These are phyloP conservation scores for Volutella citrinella DNA, from an alignment of 2,329 filamentous ascomycete genomes.

Conservation along the genomic window DNA sequence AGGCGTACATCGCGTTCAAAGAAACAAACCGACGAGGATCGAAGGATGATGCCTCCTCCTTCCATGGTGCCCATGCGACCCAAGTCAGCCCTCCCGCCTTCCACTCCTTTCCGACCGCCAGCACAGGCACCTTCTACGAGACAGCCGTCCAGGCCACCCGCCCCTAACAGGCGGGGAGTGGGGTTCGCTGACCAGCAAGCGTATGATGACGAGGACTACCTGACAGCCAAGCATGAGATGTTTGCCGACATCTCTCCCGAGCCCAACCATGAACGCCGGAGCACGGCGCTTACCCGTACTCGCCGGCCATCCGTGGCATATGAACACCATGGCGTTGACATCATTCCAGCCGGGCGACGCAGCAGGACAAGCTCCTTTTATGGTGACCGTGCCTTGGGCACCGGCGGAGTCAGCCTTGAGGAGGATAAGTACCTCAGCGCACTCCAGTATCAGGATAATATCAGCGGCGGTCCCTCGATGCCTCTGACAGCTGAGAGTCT, in stretches of 20 bases:
- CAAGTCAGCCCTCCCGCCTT: slow-evolving; percentile 29
- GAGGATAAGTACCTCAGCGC: slow-evolving; percentile 38
- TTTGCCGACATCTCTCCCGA: slow-evolving; percentile 39
- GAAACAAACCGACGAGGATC: slow-evolving; percentile 41
- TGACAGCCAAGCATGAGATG: slow-evolving; percentile 30
- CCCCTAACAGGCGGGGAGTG: slow-evolving; percentile 28
- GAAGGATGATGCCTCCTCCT: slow-evolving; percentile 49
- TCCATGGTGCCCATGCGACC: slow-evolving; percentile 34
- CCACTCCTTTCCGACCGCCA: slow-evolving; percentile 28
- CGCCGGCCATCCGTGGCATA: slow-evolving; percentile 36
- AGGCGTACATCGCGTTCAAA: slow-evolving; percentile 43
- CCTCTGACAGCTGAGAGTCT: slow-evolving; percentile 56
- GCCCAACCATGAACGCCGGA: slow-evolving; percentile 31
- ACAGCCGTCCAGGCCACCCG: slow-evolving; percentile 29
- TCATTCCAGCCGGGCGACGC: slow-evolving; percentile 36
- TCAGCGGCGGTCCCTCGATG: slow-evolving; percentile 41
- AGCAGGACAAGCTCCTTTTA: slow-evolving; percentile 41
- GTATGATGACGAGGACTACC: slow-evolving; percentile 40
- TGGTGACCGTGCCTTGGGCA: slow-evolving; percentile 30
- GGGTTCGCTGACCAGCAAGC: slow-evolving; percentile 29
- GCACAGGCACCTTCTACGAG: slow-evolving; percentile 24
- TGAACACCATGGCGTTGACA: slow-evolving; percentile 36
- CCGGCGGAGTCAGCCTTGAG: slow-evolving; percentile 32
- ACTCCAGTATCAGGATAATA: slow-evolving; percentile 50
- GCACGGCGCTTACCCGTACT: slow-evolving; percentile 31